Percentiles rank a stretch among this genome's conserved stretches.
These are phyloP conservation scores for Coffea eugenioides DNA, from an alignment of 257 asterid genomes.

Conservation along the genomic window DNA sequence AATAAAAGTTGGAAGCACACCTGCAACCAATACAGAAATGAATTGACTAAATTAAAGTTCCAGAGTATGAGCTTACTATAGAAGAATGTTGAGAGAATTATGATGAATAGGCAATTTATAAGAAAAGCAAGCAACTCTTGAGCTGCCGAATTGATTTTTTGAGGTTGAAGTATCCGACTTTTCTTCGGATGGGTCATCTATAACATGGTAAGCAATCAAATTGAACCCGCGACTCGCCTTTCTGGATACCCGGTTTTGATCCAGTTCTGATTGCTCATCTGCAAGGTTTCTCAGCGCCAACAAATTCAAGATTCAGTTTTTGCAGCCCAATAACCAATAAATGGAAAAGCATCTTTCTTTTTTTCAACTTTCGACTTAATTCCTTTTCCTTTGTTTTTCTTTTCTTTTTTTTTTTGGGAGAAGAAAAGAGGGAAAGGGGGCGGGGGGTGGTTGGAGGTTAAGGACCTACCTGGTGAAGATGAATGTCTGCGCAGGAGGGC, in stretches of 20 bases:
- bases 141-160: slow-evolving; percentile 9
- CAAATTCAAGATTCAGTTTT: slow-evolving; percentile 21
- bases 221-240: slow-evolving; percentile 63
- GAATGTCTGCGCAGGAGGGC: slow-evolving; percentile 53
- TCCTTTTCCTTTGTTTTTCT: no score
- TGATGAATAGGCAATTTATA: slow-evolving; percentile 60
- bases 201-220: slow-evolving; percentile 53
- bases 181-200: slow-evolving; percentile 33
- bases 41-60: neutral
- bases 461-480: slow-evolving; percentile 35
- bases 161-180: slow-evolving; percentile 29
- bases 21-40: neutral
- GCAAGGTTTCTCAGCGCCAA: slow-evolving; percentile 24
- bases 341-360: neutral
- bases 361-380: no score
- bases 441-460: neutral
- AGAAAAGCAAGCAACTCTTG: slow-evolving; percentile 50
- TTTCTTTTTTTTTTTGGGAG: no score
- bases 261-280: slow-evolving; percentile 44
- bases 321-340: neutral
- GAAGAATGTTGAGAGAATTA: slow-evolving; percentile 51
- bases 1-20: neutral
- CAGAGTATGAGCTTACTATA: slow-evolving; percentile 44
- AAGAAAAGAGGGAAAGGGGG: no score
- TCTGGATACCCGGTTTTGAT: slow-evolving; percentile 58